Percentiles rank a stretch among this genome's conserved stretches.
These are phyloP conservation scores for Aegilops bicornis DNA, from an alignment of 176 grass and related monocot genomes.

Conservation along the genomic window DNA sequence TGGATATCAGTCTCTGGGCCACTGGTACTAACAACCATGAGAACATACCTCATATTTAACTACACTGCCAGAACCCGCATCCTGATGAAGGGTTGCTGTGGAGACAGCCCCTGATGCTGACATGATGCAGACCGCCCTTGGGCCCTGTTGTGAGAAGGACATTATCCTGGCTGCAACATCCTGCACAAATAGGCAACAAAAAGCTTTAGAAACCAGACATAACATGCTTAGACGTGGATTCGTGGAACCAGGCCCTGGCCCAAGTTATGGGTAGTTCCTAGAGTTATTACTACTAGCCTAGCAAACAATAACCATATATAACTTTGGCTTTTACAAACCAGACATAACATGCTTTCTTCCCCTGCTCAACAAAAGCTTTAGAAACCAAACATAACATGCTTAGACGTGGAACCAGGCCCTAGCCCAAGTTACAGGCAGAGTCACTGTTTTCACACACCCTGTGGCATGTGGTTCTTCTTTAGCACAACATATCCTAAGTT, in stretches of 20 bases:
- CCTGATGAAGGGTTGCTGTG: constrained; percentile 72
- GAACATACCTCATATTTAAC: constrained; percentile 75
- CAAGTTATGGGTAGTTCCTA: no score
- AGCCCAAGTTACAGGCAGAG: not conserved
- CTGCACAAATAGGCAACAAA: constrained; percentile 49
- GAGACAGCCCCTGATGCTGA: constrained; percentile 82
- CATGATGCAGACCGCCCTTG: constrained; percentile 79
- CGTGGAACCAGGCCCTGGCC: no score
- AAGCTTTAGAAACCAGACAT: no score
- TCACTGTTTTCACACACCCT: not conserved
- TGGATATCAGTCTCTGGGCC: not conserved
- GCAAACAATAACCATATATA: no score
- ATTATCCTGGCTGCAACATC: constrained; percentile 87
- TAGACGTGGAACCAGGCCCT: no score
- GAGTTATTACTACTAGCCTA: no score
- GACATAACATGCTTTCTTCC: no score
- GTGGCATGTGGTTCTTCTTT: not conserved
- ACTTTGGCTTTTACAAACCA: no score
- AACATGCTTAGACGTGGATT: no score
- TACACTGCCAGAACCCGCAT: constrained; percentile 53
- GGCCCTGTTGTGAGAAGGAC: constrained; percentile 89
- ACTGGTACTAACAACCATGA: not conserved
- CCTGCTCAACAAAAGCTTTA: no score
- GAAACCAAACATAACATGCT: no score
- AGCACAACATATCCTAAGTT: not conserved